Evolutionary conservation across 2,329 filamentous ascomycete genomes (phyloP).

Genomic region (Grosmannia huntii): DNA sequence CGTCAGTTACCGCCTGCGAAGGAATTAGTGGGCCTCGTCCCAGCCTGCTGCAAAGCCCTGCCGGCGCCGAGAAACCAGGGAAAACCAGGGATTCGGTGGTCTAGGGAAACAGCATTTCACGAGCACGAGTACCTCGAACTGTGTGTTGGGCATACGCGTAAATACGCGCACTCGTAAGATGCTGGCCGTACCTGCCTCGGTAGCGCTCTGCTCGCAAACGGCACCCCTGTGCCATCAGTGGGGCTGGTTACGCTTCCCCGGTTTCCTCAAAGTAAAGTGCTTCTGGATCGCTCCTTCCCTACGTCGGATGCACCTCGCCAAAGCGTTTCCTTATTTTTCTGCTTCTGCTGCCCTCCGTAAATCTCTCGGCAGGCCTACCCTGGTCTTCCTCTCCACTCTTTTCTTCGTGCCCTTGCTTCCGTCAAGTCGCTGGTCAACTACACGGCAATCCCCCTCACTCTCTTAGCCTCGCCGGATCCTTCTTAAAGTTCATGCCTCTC

Average conservation of each 20-base stretch:
- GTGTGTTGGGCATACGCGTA: too few relatives aligned
- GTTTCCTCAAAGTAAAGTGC: background rate
- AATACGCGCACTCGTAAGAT: too few relatives aligned
- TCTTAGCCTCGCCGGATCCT: background rate
- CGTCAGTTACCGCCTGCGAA: background rate
- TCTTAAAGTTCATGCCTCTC: background rate
- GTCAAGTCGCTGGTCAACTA: background rate
- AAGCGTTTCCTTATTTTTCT: background rate
- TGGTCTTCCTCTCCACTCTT: background rate
- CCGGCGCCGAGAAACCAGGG: background rate
- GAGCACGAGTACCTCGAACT: background rate
- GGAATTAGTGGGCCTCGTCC: background rate
- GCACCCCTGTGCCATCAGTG: background rate
- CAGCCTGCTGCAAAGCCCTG: background rate
- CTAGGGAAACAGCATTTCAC: background rate
- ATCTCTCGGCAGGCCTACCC: background rate
- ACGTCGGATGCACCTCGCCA: background rate
- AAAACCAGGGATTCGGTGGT: background rate
- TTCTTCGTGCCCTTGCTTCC: background rate
- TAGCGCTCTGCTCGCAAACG: too few relatives aligned
- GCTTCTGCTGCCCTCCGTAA: background rate
- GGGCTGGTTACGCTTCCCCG: background rate
- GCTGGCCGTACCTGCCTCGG: background rate
- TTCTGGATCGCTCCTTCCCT: constrained; percentile 1
- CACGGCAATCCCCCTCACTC: background rate